Base-by-base conservation (phyloP, 2,329 filamentous ascomycete species). In the Ophiostoma tasmaniense region DNA sequence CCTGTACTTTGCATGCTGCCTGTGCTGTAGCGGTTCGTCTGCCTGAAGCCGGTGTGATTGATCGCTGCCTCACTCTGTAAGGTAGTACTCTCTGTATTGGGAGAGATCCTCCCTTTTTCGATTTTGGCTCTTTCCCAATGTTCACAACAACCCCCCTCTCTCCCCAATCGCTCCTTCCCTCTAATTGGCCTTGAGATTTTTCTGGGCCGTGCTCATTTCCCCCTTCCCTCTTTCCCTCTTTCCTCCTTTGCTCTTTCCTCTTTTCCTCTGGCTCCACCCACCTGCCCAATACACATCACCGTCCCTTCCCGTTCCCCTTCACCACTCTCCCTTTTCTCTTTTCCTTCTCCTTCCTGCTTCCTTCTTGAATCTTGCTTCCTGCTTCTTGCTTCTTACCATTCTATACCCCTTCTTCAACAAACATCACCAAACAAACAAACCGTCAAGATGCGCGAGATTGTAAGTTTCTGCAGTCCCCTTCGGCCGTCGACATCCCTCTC, bases 371-470 rank as follows among this genome's bases (percentile, higher is more conserved):
- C 42, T 22, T 55, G 7, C 45, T 45, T 45, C 42, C 42, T 20
- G 42, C 20, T 25, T 39, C 39, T 45, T 68, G 66, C 55, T 50
- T 8, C 52, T 22, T 28, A 55, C 50, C 33, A 61, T 55, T 70
- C 20, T 69, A 14, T 64, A 64, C 68, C 50, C 55, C 22, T 39
- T 45, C 35, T 35, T 37, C 66, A 45, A 65, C 37, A 70, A 62
- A 61, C 59, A 45, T 59, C 67, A 66, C 52, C 67, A 69, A 70
- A 17, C 33, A 66, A 25, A 50, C 69, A 73, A 73, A 73, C 75
- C 76, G 76, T 77, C 86, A 89, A 82, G 74, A 90, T 90, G 88
- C 87, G 88, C 87, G 88, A 90, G 83, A 90, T 90, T 78, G 87
- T 90, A 83, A 81, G 87, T 87, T 65, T n/a, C 17, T 13, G 20